Base-by-base conservation (phyloP, 345 rosid genomes). In the Salix dunnii region DNA sequence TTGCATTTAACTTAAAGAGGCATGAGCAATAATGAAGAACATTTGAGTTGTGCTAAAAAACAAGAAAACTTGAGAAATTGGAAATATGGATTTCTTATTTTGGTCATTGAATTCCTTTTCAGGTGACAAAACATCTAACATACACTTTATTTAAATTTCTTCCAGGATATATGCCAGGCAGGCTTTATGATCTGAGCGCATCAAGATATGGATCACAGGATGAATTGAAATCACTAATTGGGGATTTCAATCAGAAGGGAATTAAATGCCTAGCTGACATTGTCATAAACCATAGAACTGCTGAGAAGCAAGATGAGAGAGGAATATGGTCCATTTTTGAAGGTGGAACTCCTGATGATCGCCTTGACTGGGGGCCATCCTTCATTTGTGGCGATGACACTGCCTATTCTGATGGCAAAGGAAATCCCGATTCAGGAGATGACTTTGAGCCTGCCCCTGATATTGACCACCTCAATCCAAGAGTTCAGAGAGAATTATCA, bases 361-460 rank as follows among this genome's bases (percentile, higher is more conserved):
- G 94, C 48, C 89, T 95, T 8, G 99, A 92, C 55, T 95, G 97
- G 97, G 97, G 89, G 6, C 94, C 99, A 3, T 87, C 91, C 43
- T 84, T 82, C 77, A 89, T 95, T 35, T 92, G 97, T 76, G 62
- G 87, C 0, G 74, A 83, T 36, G 97, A 95, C 51, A 40, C 69
- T 18, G 65, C 27, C 18, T 91, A 79, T 72, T 81, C 91, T 7
- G 78, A 91, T 49, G 97, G 97, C 60, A 79, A 78, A 0, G 97
- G 99, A 74, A 91, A 91, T 82, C 89, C 28, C 10, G 97, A 95
- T 58, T 81, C 93, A 3, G 97, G 97, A 12, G 80, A 77, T 3
- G 78, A 66, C 77, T 92, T 53, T 46, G 18, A 5, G 4, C 70
- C 85, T 2, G 93, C 99, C 20, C 99, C 99, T 0, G 99, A 95